phyloP scores from a whole-genome alignment of 352 stramenopile genomes.

The Globisporangium paroecandrum region DNA sequence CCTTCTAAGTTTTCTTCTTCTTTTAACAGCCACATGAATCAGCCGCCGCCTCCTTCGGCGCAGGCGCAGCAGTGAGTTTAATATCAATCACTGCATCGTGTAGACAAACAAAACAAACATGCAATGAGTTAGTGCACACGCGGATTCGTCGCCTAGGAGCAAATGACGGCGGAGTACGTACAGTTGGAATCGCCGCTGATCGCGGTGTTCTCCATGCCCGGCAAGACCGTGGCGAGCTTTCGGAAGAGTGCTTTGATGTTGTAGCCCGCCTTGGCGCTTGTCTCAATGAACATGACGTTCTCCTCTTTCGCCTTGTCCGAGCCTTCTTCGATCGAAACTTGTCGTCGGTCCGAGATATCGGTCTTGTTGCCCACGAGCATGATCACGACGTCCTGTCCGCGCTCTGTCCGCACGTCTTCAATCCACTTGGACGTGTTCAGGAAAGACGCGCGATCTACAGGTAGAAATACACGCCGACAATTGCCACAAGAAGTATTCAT shows the following conservation, averaged over 20 bases:
- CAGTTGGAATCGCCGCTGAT: slow-evolving; percentile 86
- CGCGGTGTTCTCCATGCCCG: slow-evolving; percentile 91
- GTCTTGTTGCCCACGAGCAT: slow-evolving; percentile 99
- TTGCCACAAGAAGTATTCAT: neutral
- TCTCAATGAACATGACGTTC: slow-evolving; percentile 99
- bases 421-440: slow-evolving; percentile 99
- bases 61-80: slow-evolving; percentile 79
- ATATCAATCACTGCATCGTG: slow-evolving; percentile 77
- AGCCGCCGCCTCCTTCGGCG: slow-evolving; percentile 67
- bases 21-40: slow-evolving; percentile 72
- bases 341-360: slow-evolving; percentile 96
- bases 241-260: slow-evolving; percentile 99
- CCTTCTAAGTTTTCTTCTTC: slow-evolving; percentile 11
- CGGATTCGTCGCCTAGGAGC: neutral
- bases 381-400: slow-evolving; percentile 98
- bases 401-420: slow-evolving; percentile 97
- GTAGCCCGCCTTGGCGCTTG: slow-evolving; percentile 96
- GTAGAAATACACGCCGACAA: neutral
- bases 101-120: slow-evolving; percentile 4
- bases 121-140: neutral
- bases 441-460: slow-evolving; percentile 95
- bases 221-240: slow-evolving; percentile 97
- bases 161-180: slow-evolving; percentile 31
- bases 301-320: slow-evolving; percentile 97
- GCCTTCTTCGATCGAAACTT: slow-evolving; percentile 97